Base-by-base conservation (phyloP, 805 yeast genomes). In the Candida endomychidarum region DNA sequence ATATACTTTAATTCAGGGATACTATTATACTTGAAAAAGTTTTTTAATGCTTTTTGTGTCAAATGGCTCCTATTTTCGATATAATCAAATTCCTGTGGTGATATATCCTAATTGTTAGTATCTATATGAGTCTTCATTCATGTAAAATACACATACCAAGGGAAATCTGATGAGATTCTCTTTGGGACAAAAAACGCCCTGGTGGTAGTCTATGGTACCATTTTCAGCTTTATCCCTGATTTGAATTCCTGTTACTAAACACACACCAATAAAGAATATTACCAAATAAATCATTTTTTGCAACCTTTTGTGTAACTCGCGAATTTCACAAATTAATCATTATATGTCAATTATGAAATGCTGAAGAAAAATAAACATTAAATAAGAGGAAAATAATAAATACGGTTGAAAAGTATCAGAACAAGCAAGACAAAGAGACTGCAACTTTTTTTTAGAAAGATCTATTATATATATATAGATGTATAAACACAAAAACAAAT, bases 1-100 rank as follows among this genome's bases (percentile, higher is more conserved):
- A 10, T 15, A 5, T 14, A 3, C 33, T 67, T 55, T 24, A 70
- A 60, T 0, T 56, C 59, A 0, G 73, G 42, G 3, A 38, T 67
- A 12, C 16, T 33, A 3, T 17, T 33, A 65, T 57, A 1, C 51
- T 45, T 34, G 8, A 40, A 17, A 18, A 31, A 34, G 10, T 37
- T 37, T 14, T 12, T 9, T 38, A 73, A 40, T 0, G 63, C 59
- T 3, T 29, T 33, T 21, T 58, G 60, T 1, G 69, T 63, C 16
- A 50, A 29, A 5, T 42, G 36, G 19, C 55, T 55, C 17, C 73
- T 59, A 16, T 58, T 51, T 0, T 21, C 23, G 3, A 64, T 49
- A 23, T 67, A 70, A 1, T 41, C 43, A 8, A 27, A 18, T 34
- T 62, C 47, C 14, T 19, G 19, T 23, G 9, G n/a, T 16, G 35